These are phyloP conservation scores for Beauveria sp. DNA, from an alignment of 2,329 filamentous ascomycete species.

Conservation along the genomic window DNA sequence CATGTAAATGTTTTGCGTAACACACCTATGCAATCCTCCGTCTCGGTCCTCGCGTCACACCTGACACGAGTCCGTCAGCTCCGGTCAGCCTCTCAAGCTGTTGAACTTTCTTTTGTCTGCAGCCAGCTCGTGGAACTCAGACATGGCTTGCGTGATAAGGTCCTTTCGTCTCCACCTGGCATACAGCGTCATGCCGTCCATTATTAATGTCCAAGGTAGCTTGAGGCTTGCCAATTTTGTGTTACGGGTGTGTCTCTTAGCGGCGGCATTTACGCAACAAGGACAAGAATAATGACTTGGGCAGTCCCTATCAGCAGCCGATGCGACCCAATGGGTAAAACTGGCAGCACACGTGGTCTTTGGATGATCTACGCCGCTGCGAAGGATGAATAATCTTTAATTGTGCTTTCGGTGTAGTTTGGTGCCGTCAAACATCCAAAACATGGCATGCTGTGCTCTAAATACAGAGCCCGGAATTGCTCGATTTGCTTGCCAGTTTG, in stretches of 20 bases:
- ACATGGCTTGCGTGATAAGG: slow-evolving; percentile 6
- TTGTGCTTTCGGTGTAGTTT: neutral
- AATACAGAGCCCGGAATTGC: too few species aligned
- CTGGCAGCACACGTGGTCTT: neutral
- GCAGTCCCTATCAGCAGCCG: neutral
- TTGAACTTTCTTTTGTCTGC: neutral
- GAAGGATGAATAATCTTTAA: neutral
- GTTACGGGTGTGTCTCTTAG: neutral
- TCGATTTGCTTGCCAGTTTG: too few species aligned
- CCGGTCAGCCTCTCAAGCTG: neutral
- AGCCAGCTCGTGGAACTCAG: slow-evolving; percentile 7
- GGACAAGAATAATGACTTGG: neutral
- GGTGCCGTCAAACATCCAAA: neutral
- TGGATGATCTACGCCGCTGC: neutral
- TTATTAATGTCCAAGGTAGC: neutral
- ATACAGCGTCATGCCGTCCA: neutral
- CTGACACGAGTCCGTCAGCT: neutral
- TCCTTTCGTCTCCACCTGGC: neutral
- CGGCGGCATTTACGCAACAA: neutral
- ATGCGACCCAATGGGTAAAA: neutral
- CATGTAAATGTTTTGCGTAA: neutral
- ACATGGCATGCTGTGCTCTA: neutral
- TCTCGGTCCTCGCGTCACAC: neutral
- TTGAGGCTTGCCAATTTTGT: neutral
- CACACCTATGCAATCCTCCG: neutral